phyloP scores from a whole-genome alignment of 345 rosid genomes.

The Salix purpurea region DNA sequence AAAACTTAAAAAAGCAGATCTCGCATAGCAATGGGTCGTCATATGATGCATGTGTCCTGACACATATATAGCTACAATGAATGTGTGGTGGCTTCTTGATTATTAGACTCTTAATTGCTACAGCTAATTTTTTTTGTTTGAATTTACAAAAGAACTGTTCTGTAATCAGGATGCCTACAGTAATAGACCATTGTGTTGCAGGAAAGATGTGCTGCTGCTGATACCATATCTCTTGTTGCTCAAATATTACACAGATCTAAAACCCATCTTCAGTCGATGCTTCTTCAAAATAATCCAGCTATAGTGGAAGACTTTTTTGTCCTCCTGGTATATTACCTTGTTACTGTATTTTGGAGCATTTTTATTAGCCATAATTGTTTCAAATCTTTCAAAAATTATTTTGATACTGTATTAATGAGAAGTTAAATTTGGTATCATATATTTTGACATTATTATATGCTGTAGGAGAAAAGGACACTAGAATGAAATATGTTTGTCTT shows the following conservation, averaged over 20 bases:
- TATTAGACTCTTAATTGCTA: not conserved
- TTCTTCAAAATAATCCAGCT: conserved; percentile 69
- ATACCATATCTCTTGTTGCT: conserved; percentile 74
- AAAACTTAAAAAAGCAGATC: not conserved
- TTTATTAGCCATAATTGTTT: not conserved
- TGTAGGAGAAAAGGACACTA: not conserved
- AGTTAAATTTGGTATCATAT: not conserved
- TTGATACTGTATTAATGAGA: not conserved
- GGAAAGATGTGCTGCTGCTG: conserved; percentile 96
- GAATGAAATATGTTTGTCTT: not conserved
- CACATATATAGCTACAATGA: not conserved
- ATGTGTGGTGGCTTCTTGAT: conserved; percentile 6
- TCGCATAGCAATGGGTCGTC: not conserved
- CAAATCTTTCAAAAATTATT: not conserved
- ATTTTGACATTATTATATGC: not conserved
- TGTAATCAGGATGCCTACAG: not conserved
- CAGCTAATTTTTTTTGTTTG: not conserved
- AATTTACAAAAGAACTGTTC: not conserved
- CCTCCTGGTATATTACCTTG: conserved; percentile 54
- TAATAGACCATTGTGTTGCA: conserved; percentile 39
- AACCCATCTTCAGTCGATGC: conserved; percentile 89
- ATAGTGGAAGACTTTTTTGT: conserved; percentile 82
- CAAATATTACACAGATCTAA: conserved; percentile 80
- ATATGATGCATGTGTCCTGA: not conserved
- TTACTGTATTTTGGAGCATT: not conserved